Conservation (phyloP, 163 green algal genomes). For the Scenedesmus sp. region DNA sequence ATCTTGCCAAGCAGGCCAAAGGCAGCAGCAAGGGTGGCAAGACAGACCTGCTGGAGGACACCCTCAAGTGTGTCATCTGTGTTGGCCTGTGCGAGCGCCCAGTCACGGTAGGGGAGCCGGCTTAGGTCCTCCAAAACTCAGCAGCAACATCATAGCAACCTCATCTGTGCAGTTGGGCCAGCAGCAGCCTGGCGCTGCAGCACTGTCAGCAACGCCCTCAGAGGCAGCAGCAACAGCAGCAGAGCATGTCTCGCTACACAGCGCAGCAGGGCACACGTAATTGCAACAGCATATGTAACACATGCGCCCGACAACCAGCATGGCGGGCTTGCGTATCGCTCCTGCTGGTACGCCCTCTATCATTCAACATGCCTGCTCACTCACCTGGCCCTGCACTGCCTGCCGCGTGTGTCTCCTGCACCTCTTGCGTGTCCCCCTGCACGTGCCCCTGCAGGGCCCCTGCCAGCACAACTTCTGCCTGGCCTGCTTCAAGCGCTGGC, state of each 20-base stretch:
- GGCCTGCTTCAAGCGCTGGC: conserved; percentile 89
- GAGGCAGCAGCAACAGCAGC: background rate
- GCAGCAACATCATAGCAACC: too few relatives aligned
- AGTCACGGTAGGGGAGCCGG: conserved; percentile 80
- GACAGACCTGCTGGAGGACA: conserved; percentile 79
- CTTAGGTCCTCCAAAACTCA: background rate
- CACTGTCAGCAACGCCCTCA: background rate
- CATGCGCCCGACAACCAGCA: too few relatives aligned
- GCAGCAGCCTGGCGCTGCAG: background rate
- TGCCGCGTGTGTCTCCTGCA: too few relatives aligned
- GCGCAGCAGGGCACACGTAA: background rate
- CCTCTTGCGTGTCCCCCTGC: background rate
- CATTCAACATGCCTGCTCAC: background rate
- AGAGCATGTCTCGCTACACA: background rate
- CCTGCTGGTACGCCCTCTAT: background rate
- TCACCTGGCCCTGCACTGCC: background rate
- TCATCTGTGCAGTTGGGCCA: background rate
- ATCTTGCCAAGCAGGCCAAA: conserved; percentile 23
- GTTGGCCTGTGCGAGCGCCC: conserved; percentile 85
- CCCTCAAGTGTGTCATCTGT: conserved; percentile 94
- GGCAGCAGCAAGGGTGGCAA: background rate
- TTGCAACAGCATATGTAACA: too few relatives aligned
- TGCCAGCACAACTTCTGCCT: conserved; percentile 99
- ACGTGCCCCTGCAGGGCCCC: conserved; percentile 77
- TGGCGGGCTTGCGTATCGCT: too few relatives aligned